These are phyloP conservation scores for Chiua virens DNA, from an alignment of 768 basidiomycete genomes.

Conservation along the genomic window DNA sequence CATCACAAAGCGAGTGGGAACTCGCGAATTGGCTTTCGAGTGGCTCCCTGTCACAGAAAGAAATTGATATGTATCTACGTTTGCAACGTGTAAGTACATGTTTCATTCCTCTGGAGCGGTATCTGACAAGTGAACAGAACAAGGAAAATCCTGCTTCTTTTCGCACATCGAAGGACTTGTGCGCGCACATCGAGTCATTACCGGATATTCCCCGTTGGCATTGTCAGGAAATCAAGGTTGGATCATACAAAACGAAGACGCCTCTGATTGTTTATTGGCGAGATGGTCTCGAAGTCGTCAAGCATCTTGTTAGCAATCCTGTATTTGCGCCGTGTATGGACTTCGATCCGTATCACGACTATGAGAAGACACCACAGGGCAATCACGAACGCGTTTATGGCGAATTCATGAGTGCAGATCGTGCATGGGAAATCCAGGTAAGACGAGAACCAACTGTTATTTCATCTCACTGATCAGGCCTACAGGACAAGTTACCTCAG, in stretches of 20 bases:
- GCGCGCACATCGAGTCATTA: neutral
- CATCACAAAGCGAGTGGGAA: neutral
- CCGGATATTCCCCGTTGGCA: slow-evolving; percentile 6
- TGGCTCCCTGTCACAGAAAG: neutral
- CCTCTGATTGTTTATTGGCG: slow-evolving; percentile 12
- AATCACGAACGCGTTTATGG: neutral
- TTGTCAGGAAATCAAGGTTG: slow-evolving; percentile 6
- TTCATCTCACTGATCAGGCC: neutral
- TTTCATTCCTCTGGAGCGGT: too few relatives aligned
- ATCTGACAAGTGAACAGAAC: neutral
- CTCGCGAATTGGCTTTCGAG: neutral
- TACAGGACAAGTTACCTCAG: slow-evolving; percentile 2
- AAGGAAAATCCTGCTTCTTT: neutral
- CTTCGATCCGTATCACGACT: slow-evolving; percentile 2
- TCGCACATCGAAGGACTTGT: neutral
- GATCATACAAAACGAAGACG: neutral
- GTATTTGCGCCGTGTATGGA: slow-evolving; percentile 11
- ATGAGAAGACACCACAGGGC: neutral
- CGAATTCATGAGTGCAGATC: slow-evolving; percentile 25
- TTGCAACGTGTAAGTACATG: neutral
- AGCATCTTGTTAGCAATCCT: slow-evolving; percentile 26
- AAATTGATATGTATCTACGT: neutral
- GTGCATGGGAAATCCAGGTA: slow-evolving; percentile 28
- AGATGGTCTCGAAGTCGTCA: too few relatives aligned
- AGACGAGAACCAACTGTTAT: neutral